Percentiles rank a stretch among this genome's conserved stretches.
Conservation (phyloP, 2,329 filamentous ascomycete genomes). For the Cercospora zeina region DNA sequence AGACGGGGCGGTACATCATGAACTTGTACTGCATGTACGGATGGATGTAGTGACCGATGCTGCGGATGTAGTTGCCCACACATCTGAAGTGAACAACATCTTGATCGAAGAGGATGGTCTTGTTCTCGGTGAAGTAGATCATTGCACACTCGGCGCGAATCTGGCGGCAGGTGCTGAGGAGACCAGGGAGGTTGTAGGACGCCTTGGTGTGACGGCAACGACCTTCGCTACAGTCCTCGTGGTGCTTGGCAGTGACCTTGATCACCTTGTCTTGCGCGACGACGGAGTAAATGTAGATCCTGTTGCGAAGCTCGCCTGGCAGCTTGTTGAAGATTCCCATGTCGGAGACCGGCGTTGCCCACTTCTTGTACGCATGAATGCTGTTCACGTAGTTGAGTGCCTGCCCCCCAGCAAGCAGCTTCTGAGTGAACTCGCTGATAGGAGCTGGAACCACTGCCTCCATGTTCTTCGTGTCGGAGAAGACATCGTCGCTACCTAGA, state of each 20-base stretch:
- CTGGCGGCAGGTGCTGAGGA: conserved; percentile 33
- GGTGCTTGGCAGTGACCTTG: conserved; percentile 21
- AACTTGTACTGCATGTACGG: conserved; percentile 26
- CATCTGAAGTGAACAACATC: conserved; percentile 32
- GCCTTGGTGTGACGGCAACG: conserved; percentile 27
- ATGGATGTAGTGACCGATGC: conserved; percentile 25
- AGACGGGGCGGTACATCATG: conserved; percentile 23
- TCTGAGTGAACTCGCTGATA: background rate
- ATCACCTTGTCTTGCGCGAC: conserved; percentile 18
- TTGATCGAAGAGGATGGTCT: conserved; percentile 30
- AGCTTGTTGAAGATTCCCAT: conserved; percentile 33
- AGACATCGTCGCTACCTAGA: background rate
- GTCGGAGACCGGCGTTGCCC: conserved; percentile 18
- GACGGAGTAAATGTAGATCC: conserved; percentile 33
- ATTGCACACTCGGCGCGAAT: conserved; percentile 31
- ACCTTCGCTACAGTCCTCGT: conserved; percentile 26
- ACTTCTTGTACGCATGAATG: background rate
- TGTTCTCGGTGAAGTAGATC: conserved; percentile 32
- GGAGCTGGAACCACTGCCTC: background rate
- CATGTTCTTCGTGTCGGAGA: background rate
- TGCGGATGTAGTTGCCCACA: conserved; percentile 26
- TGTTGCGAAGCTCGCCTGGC: conserved; percentile 34
- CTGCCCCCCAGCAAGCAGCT: background rate
- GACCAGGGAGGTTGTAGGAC: conserved; percentile 26
- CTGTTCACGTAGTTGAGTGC: background rate